Conservation (phyloP, 177 flowering plant genomes). For the Vitis hybrid region DNA sequence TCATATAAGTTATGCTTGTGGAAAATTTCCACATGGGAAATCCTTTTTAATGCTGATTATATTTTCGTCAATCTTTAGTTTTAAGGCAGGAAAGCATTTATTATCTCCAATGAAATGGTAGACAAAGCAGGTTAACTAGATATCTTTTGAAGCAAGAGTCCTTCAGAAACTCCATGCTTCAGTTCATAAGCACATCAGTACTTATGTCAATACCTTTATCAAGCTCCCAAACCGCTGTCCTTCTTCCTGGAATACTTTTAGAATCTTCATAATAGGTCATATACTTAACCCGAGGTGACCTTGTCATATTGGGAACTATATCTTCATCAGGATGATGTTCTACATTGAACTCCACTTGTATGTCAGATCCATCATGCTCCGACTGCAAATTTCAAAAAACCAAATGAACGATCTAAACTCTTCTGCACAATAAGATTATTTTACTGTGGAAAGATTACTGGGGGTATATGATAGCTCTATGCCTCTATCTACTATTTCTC, state of each 20-base stretch:
- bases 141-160: constrained; percentile 7
- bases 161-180: constrained; percentile 8
- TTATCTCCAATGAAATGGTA: background rate
- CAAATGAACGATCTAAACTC: constrained; percentile 5
- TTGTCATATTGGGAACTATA: constrained; percentile 89
- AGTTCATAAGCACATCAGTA: background rate
- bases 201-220: constrained; percentile 61
- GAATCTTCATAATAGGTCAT: constrained; percentile 95
- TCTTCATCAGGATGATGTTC: constrained; percentile 65
- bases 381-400: constrained; percentile 44
- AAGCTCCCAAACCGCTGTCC: constrained; percentile 92
- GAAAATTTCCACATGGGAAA: background rate
- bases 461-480: background rate
- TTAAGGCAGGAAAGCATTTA: too few relatives aligned
- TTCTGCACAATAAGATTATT: background rate
- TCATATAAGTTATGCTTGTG: background rate
- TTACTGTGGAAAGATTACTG: background rate
- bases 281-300: constrained; percentile 75
- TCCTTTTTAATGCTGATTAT: too few relatives aligned
- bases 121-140: background rate
- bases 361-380: constrained; percentile 96
- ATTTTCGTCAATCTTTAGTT: too few relatives aligned
- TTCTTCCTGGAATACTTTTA: constrained; percentile 82
- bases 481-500: background rate
- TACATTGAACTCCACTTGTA: constrained; percentile 73